Evolutionary conservation across 2,329 filamentous ascomycete species (phyloP).

Genomic region (Ophiostoma sp.): DNA sequence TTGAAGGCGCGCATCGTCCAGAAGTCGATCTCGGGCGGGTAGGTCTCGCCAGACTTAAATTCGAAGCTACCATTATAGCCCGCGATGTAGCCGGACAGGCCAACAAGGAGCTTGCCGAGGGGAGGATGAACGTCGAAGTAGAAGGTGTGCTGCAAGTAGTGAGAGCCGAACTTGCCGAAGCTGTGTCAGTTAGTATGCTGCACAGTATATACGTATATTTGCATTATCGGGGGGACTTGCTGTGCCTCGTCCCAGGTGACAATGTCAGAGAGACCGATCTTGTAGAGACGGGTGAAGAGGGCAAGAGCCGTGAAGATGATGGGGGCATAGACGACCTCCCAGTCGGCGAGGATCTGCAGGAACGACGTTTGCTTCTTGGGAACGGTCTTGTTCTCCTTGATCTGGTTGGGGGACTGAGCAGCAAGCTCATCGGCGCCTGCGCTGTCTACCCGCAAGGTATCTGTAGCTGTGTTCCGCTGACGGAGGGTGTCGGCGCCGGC

Average conservation of each 20-base stretch:
- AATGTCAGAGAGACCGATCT: slow-evolving; percentile 62
- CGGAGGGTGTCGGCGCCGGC: slow-evolving; percentile 53
- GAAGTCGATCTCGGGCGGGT: slow-evolving; percentile 90
- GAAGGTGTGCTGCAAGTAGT: slow-evolving; percentile 98
- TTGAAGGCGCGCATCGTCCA: slow-evolving; percentile 99
- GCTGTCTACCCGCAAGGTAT: neutral
- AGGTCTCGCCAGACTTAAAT: slow-evolving; percentile 97
- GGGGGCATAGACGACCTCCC: slow-evolving; percentile 58
- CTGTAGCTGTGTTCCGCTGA: slow-evolving; percentile 37
- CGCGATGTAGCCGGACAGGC: slow-evolving; percentile 89
- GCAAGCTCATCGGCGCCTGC: slow-evolving; percentile 40
- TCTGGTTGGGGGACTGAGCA: slow-evolving; percentile 43
- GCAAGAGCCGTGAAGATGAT: slow-evolving; percentile 57
- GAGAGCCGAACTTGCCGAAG: slow-evolving; percentile 96
- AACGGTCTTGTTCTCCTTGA: slow-evolving; percentile 51
- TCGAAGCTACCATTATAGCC: slow-evolving; percentile 99
- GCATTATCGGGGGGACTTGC: slow-evolving; percentile 38
- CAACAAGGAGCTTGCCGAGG: slow-evolving; percentile 96
- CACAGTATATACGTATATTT: neutral
- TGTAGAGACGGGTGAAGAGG: slow-evolving; percentile 62
- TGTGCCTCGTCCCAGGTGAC: slow-evolving; percentile 65
- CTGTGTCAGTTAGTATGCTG: slow-evolving; percentile 38
- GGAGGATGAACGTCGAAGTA: slow-evolving; percentile 89
- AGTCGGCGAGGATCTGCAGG: slow-evolving; percentile 57
- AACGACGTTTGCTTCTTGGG: slow-evolving; percentile 52